Base-by-base conservation (phyloP, 164 flowering plant species). In the Tetrastigma voinierianum region DNA sequence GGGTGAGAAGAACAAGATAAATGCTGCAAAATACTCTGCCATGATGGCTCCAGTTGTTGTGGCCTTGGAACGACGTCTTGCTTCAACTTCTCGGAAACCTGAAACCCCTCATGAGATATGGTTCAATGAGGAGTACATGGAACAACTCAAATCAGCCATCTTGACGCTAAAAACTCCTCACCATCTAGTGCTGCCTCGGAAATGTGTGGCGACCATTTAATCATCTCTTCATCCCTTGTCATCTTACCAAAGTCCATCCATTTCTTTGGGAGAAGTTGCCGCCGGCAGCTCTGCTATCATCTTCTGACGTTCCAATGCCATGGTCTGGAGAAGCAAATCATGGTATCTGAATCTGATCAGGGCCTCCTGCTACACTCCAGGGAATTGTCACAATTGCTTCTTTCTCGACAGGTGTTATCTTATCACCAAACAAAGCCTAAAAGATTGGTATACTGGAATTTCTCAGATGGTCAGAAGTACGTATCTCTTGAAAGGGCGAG, bases 41-140 rank as follows among this genome's bases (percentile, higher is more conserved):
- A 90, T 95, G 96, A 95, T 95, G 98, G 94, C 98, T 68, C 97
- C 98, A 18, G 77, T 95, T 64, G 76, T 90, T 78, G 97, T 95
- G 61, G 89, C 96, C 65, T 81, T 95, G 83, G 98, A 95, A 74
- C 96, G 98, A 11, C 98, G 98, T 67, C 79, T 95, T 48, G 86
- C 92, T 73, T 87, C 96, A 52, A 95, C 96, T 49, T 89, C 96
- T 72, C 81, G 90, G 43, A 85, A 84, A 75, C 90, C 98, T 72
- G 96, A 90, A 79, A 91, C 98, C 58, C 93, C 97, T 67, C 97
- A 91, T 80, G 98, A 95, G 74, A 65, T 68, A 15, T 90, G n/a
- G 97, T 95, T 95, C 73, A 83, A 82, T 53, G 78, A 84, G 66
- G 91, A 87, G 80, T 95, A 85, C 60, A 80, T 73, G 67, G 91